Conservation (phyloP, 1,139 yeast species). For the Magnusiomyces tetraspermus region DNA sequence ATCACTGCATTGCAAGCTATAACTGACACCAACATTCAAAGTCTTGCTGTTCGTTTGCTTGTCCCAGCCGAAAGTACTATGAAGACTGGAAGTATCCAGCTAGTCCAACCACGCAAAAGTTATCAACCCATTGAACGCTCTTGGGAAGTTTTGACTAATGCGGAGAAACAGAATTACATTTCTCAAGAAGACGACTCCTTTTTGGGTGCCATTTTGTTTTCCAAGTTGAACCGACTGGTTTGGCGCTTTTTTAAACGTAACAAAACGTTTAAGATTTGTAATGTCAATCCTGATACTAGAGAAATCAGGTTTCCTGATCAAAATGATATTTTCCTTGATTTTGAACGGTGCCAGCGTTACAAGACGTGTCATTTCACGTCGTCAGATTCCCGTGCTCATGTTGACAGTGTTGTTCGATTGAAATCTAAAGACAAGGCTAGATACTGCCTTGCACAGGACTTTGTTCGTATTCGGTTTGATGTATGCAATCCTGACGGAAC, state of each 20-base stretch:
- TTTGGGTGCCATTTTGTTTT: background rate
- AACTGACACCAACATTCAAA: background rate
- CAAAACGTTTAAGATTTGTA: slow-evolving; percentile 1
- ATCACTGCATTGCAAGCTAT: background rate
- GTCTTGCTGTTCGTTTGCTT: background rate
- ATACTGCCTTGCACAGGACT: slow-evolving; percentile 1
- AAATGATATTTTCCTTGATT: slow-evolving; percentile 1
- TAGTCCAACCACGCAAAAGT: background rate
- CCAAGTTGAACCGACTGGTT: background rate
- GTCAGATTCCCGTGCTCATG: background rate
- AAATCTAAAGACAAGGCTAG: slow-evolving; percentile 3
- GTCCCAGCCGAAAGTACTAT: background rate
- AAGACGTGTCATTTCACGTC: background rate
- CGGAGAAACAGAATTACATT: background rate
- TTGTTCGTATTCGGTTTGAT: background rate
- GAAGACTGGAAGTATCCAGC: background rate
- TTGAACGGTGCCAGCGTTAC: background rate
- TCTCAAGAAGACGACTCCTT: background rate
- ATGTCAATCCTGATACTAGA: background rate
- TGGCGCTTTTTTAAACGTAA: slow-evolving; percentile 4
- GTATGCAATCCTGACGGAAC: slow-evolving; percentile 3
- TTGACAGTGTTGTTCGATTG: background rate
- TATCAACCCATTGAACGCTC: background rate
- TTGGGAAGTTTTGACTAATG: background rate
- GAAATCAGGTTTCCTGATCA: background rate